Percentiles rank a stretch among this genome's conserved stretches.
Evolutionary conservation across 1,139 yeast species (phyloP).

Genomic region (Blastobotrys capitulatus): DNA sequence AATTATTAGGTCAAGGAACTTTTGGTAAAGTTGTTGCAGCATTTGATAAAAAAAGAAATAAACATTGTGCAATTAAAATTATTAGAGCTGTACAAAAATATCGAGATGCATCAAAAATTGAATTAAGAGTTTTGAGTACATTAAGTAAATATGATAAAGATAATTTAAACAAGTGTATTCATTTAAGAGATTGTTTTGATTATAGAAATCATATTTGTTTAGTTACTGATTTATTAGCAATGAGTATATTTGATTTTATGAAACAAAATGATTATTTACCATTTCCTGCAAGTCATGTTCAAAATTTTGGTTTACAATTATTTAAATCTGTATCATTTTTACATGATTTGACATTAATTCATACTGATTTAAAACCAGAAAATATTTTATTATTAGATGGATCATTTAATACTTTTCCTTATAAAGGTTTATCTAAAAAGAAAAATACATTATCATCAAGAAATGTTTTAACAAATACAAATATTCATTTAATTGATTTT

Average conservation of each 20-base stretch:
- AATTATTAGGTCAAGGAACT: conserved; percentile 85
- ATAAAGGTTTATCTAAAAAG: background rate
- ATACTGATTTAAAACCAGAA: conserved; percentile 95
- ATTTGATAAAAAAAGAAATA: conserved; percentile 44
- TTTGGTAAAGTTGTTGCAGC: conserved; percentile 84
- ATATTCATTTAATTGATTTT: conserved; percentile 87
- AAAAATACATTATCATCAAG: background rate
- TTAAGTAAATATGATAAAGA: conserved; percentile 64
- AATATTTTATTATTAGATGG: conserved; percentile 61
- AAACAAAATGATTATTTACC: conserved; percentile 60
- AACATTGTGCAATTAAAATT: conserved; percentile 83
- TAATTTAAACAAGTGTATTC: conserved; percentile 55
- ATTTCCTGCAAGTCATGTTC: conserved; percentile 79
- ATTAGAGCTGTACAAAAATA: conserved; percentile 49
- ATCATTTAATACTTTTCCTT: conserved; percentile 13
- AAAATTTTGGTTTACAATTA: conserved; percentile 80
- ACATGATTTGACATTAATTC: conserved; percentile 85
- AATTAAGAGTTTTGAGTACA: conserved; percentile 69
- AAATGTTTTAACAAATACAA: conserved; percentile 63
- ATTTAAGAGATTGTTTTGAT: conserved; percentile 84
- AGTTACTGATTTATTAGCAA: conserved; percentile 81
- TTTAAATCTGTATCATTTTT: conserved; percentile 80
- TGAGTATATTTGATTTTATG: conserved; percentile 84
- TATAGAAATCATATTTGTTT: conserved; percentile 91
- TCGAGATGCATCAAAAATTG: conserved; percentile 41